Percentiles rank a stretch among this genome's conserved stretches.
phyloP scores from a whole-genome alignment of 2,329 filamentous ascomycete species.

The Aspergillus pseudonomiae region DNA sequence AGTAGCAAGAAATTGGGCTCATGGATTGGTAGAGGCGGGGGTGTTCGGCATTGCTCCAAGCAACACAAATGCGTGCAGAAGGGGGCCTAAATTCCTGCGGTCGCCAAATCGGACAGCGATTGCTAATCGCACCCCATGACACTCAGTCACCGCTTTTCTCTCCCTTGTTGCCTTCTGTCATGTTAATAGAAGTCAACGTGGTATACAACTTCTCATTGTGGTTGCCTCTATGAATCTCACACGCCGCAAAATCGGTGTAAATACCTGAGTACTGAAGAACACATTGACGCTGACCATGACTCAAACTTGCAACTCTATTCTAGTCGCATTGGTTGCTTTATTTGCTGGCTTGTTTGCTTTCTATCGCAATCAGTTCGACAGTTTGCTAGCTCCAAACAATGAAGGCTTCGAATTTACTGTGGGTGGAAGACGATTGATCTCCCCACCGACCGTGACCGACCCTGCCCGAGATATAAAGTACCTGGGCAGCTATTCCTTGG shows the following conservation, averaged over 20 bases:
- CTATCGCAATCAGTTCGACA: neutral
- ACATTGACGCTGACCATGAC: neutral
- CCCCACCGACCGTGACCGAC: conserved; percentile 8
- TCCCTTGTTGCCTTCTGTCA: too few species aligned
- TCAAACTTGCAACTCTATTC: neutral
- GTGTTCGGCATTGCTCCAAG: neutral
- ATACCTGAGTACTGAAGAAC: neutral
- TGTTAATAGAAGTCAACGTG: too few species aligned
- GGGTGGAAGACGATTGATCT: neutral
- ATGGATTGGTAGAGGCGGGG: too few species aligned
- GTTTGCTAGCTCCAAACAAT: neutral
- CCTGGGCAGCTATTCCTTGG: conserved; percentile 9
- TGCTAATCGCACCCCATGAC: too few species aligned
- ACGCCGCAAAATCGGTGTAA: neutral
- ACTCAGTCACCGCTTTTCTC: too few species aligned
- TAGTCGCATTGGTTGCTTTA: neutral
- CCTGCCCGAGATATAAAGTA: conserved; percentile 13
- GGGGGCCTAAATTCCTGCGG: neutral
- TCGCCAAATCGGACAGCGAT: too few species aligned
- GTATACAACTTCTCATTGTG: too few species aligned
- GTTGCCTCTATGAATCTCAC: neutral
- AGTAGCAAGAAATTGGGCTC: too few species aligned
- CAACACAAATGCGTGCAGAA: neutral
- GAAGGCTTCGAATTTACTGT: neutral
- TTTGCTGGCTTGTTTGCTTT: neutral